Percentiles rank a stretch among this genome's conserved stretches.
These are phyloP conservation scores for Stagonosporopsis cucurbitacearum DNA, from an alignment of 2,329 filamentous ascomycete genomes.

Conservation along the genomic window DNA sequence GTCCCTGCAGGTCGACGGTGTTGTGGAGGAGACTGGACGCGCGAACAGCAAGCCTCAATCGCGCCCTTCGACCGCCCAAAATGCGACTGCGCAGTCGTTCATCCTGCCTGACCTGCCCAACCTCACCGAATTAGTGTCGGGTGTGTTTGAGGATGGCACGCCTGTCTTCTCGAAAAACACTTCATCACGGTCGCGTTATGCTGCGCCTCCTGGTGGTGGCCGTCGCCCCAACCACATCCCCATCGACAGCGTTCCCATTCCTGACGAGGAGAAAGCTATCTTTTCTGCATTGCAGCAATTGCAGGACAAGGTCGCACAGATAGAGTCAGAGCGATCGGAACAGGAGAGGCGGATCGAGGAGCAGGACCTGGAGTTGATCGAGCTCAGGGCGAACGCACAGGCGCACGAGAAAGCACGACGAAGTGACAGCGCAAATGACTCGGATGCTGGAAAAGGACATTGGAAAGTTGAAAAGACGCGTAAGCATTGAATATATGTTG, in stretches of 20 bases:
- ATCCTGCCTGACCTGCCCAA: conserved; percentile 67
- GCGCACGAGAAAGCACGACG: conserved; percentile 50
- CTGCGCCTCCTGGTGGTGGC: conserved; percentile 50
- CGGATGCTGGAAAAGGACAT: conserved; percentile 48
- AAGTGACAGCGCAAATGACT: conserved; percentile 59
- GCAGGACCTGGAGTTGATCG: conserved; percentile 59
- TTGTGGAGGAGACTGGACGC: conserved; percentile 31
- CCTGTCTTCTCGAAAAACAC: conserved; percentile 61
- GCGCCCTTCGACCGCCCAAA: conserved; percentile 53
- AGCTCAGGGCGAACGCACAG: conserved; percentile 57
- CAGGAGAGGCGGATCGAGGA: conserved; percentile 58
- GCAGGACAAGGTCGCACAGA: conserved; percentile 62
- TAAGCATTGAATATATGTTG: conserved; percentile 48
- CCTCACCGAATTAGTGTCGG: conserved; percentile 66
- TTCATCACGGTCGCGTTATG: conserved; percentile 62
- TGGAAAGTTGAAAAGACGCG: conserved; percentile 61
- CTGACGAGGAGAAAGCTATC: conserved; percentile 68
- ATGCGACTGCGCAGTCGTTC: conserved; percentile 64
- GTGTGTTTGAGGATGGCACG: conserved; percentile 63
- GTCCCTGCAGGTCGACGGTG: conserved; percentile 46
- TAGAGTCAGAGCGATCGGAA: conserved; percentile 63
- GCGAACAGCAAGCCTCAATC: conserved; percentile 33
- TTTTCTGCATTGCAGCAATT: conserved; percentile 66
- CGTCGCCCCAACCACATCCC: conserved; percentile 51
- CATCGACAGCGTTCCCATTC: conserved; percentile 62